Base-by-base conservation (phyloP, 257 asterid genomes). In the Nicotiana knightiana region DNA sequence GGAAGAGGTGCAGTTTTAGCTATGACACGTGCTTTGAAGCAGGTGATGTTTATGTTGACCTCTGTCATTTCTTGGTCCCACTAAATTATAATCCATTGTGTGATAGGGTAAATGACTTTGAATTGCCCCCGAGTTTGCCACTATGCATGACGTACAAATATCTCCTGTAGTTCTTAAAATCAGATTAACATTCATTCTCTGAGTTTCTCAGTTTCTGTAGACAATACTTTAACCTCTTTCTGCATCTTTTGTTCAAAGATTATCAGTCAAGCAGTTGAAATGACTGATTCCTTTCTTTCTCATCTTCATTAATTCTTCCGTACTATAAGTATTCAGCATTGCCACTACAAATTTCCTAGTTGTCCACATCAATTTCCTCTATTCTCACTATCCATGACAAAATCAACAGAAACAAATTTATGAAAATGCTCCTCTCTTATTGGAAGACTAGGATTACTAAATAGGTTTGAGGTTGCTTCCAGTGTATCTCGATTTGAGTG, bases 1-100 rank as follows among this genome's bases (percentile, higher is more conserved):
- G 99, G 98, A 85, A 89, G 93, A 90, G 99, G 99, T 67, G 98
- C 99, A 67, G 26, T 90, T 82, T 89, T 96, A 85, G 97, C 99
- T 82, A 96, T 96, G 98, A 85, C 89, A 46, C 95, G 97, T 81
- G 97, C 99, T 83, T 81, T 96, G 85, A 85, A 90, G 79, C 97
- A 94, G 98, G 99, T 92, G 71, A 77, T 68, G 15, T 48, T 24
- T 79, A 39, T 37, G 35, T 51, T 35, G 55, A 39, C 35, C 63
- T 66, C 35, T 51, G 43, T 73, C 79, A 48, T 73, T 73, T 51
- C 53, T 26, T 48, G 43, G 46, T 48, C 63, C 63, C 39, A 73
- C 15, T 73, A 48, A 73, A 24, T 51, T 73, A 48, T 48, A 73
- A 24, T 37, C 12, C 5, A 24, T 1, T 28, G 7, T 5, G 13